Percentiles rank a stretch among this genome's conserved stretches.
These are phyloP conservation scores for Fonsecaea pedrosoi DNA, from an alignment of 2,329 filamentous ascomycete genomes.

Conservation along the genomic window DNA sequence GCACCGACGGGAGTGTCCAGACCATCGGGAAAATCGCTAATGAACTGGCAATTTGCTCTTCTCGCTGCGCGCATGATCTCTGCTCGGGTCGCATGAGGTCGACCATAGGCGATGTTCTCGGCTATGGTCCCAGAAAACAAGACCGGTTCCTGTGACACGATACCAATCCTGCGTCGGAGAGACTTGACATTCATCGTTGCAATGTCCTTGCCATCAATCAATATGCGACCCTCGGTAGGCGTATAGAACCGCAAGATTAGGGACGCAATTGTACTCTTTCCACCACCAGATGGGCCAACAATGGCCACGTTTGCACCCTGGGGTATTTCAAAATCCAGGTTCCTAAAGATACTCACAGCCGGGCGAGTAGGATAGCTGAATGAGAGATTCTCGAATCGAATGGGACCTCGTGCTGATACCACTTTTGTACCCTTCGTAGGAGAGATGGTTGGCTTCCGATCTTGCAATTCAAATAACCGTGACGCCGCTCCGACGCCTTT, in stretches of 20 bases:
- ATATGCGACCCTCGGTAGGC: constrained; percentile 76
- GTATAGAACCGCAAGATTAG: constrained; percentile 90
- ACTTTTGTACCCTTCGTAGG: constrained; percentile 82
- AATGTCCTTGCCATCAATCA: constrained; percentile 84
- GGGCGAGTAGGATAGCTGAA: constrained; percentile 95
- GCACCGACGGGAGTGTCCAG: constrained; percentile 93
- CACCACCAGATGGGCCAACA: constrained; percentile 92
- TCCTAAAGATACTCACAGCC: constrained; percentile 87
- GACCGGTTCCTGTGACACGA: constrained; percentile 95
- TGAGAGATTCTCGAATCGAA: constrained; percentile 81
- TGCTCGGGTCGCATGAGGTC: constrained; percentile 74
- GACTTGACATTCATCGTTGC: constrained; percentile 90
- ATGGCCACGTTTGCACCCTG: constrained; percentile 95
- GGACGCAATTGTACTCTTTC: constrained; percentile 95
- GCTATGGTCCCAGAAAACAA: constrained; percentile 80
- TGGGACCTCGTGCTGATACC: constrained; percentile 82
- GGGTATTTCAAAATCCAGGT: constrained; percentile 87
- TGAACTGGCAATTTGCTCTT: constrained; percentile 95
- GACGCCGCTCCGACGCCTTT: constrained; percentile 98
- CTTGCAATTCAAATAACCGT: constrained; percentile 92
- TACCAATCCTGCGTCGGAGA: constrained; percentile 86
- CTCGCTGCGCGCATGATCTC: constrained; percentile 87
- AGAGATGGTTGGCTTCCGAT: constrained; percentile 84
- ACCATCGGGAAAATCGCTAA: constrained; percentile 94
- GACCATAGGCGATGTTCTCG: constrained; percentile 90